A percentile compares a stretch with the other conserved stretches of the same genome.
These are phyloP conservation scores for Neurospora pannonica DNA, from an alignment of 495 filamentous ascomycete genomes.

Conservation along the genomic window DNA sequence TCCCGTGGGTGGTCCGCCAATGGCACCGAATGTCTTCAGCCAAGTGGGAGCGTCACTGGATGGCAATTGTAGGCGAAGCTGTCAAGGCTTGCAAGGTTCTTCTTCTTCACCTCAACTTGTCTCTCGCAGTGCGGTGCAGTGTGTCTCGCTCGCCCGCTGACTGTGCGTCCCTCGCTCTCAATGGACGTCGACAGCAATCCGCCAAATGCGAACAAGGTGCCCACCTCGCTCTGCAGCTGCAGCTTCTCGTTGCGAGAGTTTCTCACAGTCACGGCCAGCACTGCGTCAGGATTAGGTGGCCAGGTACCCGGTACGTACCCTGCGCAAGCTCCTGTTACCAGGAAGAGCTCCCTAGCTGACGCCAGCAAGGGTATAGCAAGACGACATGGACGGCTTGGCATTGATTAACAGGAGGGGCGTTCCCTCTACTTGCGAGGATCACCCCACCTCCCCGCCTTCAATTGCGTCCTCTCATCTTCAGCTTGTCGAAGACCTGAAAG, in stretches of 20 bases:
- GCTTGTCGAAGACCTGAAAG: conserved; percentile 9
- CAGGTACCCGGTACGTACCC: not conserved
- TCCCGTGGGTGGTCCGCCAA: not conserved
- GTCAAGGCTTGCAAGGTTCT: not conserved
- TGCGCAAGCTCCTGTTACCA: not conserved
- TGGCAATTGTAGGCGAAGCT: not conserved
- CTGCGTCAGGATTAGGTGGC: not conserved
- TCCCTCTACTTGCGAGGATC: conserved; percentile 12
- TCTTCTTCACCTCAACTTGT: not conserved
- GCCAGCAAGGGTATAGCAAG: not conserved
- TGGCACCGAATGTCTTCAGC: not conserved
- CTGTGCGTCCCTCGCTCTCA: not conserved
- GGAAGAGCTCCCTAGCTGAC: not conserved
- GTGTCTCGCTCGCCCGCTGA: not conserved
- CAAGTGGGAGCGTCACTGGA: not conserved
- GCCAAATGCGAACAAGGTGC: not conserved
- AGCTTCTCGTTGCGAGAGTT: not conserved
- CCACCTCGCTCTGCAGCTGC: not conserved
- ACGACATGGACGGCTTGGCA: conserved; percentile 5
- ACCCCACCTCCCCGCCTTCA: conserved; percentile 25
- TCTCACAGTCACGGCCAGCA: not conserved
- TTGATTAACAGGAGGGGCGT: conserved; percentile 12
- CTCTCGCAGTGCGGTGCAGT: not conserved
- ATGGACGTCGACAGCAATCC: not conserved
- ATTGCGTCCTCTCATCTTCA: conserved; percentile 16